A percentile compares a stretch with the other conserved stretches of the same genome.
These are phyloP conservation scores for Escallonia rubra DNA, from an alignment of 129 eudicot species.

Conservation along the genomic window DNA sequence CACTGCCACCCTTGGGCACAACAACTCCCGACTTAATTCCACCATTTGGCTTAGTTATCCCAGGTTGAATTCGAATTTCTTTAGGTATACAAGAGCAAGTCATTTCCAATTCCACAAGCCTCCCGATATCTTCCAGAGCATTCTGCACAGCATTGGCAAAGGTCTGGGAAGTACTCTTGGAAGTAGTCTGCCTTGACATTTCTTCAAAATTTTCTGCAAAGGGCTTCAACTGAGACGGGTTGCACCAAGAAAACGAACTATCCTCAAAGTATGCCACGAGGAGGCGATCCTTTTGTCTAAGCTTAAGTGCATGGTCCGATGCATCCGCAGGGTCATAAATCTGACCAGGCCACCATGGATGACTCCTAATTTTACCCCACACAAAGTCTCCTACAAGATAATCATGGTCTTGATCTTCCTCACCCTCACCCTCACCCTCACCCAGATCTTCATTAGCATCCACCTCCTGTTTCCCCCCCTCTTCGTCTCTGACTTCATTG, in stretches of 20 bases:
- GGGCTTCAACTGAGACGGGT: constrained; percentile 48
- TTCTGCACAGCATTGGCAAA: constrained; percentile 39
- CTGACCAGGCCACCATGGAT: constrained; percentile 90
- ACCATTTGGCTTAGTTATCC: constrained; percentile 30
- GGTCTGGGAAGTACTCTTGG: constrained; percentile 20
- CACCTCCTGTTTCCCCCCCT: constrained; percentile 9
- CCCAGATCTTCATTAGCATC: constrained; percentile 2
- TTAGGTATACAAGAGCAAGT: constrained; percentile 19
- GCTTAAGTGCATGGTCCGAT: constrained; percentile 41
- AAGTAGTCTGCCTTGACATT: constrained; percentile 49
- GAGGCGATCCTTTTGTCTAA: constrained; percentile 29
- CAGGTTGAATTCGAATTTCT: constrained; percentile 35
- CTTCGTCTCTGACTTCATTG: constrained; percentile 17
- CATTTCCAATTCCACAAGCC: constrained; percentile 33
- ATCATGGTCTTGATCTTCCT: constrained; percentile 14
- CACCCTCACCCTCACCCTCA: constrained; percentile 18
- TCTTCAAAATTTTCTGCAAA: constrained; percentile 48
- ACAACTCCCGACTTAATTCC: constrained; percentile 37
- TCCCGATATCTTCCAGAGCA: constrained; percentile 32
- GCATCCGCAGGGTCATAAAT: constrained; percentile 51
- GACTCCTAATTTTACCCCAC: constrained; percentile 73
- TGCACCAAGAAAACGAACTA: constrained; percentile 74
- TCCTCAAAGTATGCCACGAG: constrained; percentile 88
- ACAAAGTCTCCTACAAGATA: constrained; percentile 68
- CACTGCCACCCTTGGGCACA: constrained; percentile 20